Conservation (phyloP, 495 filamentous ascomycete species). For the Trichoderma reesei region DNA sequence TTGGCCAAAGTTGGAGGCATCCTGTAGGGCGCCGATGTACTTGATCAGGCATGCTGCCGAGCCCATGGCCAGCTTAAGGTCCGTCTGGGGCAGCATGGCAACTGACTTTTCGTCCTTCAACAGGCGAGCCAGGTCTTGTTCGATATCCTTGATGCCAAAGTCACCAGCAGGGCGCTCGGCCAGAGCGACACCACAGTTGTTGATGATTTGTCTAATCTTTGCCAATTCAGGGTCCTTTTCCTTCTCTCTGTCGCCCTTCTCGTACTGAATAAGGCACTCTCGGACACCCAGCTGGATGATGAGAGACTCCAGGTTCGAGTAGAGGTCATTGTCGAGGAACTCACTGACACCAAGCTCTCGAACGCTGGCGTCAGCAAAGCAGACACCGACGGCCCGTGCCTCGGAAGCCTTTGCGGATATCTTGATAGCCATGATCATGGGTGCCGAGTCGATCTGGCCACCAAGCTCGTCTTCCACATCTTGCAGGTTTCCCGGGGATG, state of each 20-base stretch:
- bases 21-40: slow-evolving; percentile 84
- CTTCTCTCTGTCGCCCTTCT: slow-evolving; percentile 58
- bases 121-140: slow-evolving; percentile 83
- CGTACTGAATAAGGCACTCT: slow-evolving; percentile 76
- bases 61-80: slow-evolving; percentile 94
- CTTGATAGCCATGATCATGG: slow-evolving; percentile 91
- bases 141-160: slow-evolving; percentile 87
- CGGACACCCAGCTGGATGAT: slow-evolving; percentile 94
- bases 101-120: slow-evolving; percentile 75
- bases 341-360: slow-evolving; percentile 94
- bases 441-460: slow-evolving; percentile 74
- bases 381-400: slow-evolving; percentile 81
- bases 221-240: slow-evolving; percentile 81
- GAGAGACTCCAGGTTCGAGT: slow-evolving; percentile 94
- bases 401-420: slow-evolving; percentile 78
- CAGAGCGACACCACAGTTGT: slow-evolving; percentile 82
- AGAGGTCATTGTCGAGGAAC: slow-evolving; percentile 95
- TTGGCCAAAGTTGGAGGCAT: slow-evolving; percentile 89
- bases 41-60: slow-evolving; percentile 90
- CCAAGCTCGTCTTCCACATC: slow-evolving; percentile 96
- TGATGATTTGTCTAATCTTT: slow-evolving; percentile 80
- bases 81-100: slow-evolving; percentile 74
- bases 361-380: slow-evolving; percentile 96
- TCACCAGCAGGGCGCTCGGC: slow-evolving; percentile 66
- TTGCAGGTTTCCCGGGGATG: slow-evolving; percentile 91